Conservation (phyloP, 192 early-diverging fungal genomes). For the Coemansia sp. region DNA sequence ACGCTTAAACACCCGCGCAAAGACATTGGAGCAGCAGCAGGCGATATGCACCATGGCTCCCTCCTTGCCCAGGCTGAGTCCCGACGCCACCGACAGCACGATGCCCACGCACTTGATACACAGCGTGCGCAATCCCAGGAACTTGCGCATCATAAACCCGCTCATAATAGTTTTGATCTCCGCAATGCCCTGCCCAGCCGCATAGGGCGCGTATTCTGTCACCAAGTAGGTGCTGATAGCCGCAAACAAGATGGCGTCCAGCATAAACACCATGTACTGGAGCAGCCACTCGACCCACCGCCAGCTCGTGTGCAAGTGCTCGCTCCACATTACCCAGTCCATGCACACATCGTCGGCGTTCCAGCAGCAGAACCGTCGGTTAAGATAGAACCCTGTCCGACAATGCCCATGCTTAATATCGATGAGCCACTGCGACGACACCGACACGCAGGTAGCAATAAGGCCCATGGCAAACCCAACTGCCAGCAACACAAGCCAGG, state of each 20-base stretch:
- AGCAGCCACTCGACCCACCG: constrained; percentile 47
- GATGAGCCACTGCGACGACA: constrained; percentile 69
- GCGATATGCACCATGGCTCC: constrained; percentile 96
- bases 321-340: constrained; percentile 62
- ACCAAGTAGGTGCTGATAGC: constrained; percentile 73
- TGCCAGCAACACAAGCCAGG: constrained; percentile 40
- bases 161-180: constrained; percentile 82
- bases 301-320: constrained; percentile 46
- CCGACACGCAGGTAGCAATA: constrained; percentile 44
- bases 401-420: constrained; percentile 87
- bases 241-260: constrained; percentile 60
- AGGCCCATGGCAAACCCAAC: constrained; percentile 47
- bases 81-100: constrained; percentile 84
- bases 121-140: constrained; percentile 69
- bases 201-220: constrained; percentile 73
- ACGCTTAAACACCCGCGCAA: constrained; percentile 72
- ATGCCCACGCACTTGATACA: constrained; percentile 85
- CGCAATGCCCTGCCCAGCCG: constrained; percentile 75
- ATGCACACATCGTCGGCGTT: constrained; percentile 60
- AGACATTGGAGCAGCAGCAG: constrained; percentile 88
- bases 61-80: constrained; percentile 91
- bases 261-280: constrained; percentile 39
- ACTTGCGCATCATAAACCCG: constrained; percentile 70
- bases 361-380: constrained; percentile 85
- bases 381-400: constrained; percentile 71